Percentiles rank a stretch among this genome's conserved stretches.
Evolutionary conservation across 2,329 filamentous ascomycete species (phyloP).

Genomic region (Aspergillus latus): DNA sequence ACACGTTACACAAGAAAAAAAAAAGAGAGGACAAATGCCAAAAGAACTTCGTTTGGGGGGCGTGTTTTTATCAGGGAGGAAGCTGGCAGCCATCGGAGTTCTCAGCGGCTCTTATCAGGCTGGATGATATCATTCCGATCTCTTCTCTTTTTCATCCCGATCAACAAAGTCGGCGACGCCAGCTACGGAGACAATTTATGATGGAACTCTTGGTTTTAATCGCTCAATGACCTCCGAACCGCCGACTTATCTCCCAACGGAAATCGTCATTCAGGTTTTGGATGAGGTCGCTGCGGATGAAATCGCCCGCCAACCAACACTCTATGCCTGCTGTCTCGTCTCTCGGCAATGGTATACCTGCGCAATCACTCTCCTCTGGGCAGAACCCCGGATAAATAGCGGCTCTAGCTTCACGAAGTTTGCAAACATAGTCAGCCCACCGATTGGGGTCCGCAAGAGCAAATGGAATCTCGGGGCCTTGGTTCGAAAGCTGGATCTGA

Average conservation of each 20-base stretch:
- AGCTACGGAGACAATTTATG: not conserved
- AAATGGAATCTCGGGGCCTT: conserved; percentile 49
- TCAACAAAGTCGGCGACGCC: not conserved
- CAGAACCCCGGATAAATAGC: conserved; percentile 47
- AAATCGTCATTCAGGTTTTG: conserved; percentile 55
- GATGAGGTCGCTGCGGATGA: conserved; percentile 40
- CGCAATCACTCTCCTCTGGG: conserved; percentile 54
- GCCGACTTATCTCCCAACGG: conserved; percentile 51
- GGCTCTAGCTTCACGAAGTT: conserved; percentile 57
- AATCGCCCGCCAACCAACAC: conserved; percentile 44
- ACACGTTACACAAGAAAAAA: not conserved
- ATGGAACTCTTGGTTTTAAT: conserved; percentile 13
- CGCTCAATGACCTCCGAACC: conserved; percentile 21
- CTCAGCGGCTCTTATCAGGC: not conserved
- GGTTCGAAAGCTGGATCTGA: conserved; percentile 55
- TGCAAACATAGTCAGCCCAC: conserved; percentile 55
- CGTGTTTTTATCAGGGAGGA: not conserved
- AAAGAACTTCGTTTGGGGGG: not conserved
- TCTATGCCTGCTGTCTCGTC: conserved; percentile 56
- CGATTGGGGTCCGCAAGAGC: conserved; percentile 45
- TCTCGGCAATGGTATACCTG: conserved; percentile 59
- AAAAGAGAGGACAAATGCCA: not conserved
- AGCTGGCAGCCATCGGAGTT: conserved; percentile 6
- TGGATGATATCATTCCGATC: conserved; percentile 8
- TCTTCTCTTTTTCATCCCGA: not conserved